Conservation (phyloP, 306 rosid genomes). For the Lotus japonicus region DNA sequence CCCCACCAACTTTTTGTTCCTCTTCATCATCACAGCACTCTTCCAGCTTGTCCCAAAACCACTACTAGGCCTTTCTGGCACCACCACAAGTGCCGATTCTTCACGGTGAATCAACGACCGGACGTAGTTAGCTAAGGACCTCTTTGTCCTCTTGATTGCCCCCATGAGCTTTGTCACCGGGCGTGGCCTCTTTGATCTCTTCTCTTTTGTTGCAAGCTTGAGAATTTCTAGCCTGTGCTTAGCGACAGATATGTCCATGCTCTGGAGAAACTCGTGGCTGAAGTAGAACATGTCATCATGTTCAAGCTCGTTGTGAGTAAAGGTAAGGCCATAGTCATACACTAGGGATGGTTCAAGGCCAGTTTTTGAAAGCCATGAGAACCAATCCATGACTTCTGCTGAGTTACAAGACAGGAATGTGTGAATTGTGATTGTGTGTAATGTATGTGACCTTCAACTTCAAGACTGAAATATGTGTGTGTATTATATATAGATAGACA, state of each 20-base stretch:
- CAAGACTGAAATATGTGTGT: too few relatives aligned
- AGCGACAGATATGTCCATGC: constrained; percentile 94
- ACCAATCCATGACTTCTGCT: constrained; percentile 68
- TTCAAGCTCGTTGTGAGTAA: constrained; percentile 85
- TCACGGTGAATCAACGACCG: constrained; percentile 22
- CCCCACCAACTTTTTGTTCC: constrained; percentile 34
- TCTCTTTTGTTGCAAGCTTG: constrained; percentile 54
- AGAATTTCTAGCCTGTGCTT: constrained; percentile 90
- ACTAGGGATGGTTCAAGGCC: constrained; percentile 62
- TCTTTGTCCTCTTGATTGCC: constrained; percentile 62
- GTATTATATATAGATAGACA: neutral
- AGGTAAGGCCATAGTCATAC: constrained; percentile 73
- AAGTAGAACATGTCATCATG: constrained; percentile 68
- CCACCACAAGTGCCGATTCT: constrained; percentile 56
- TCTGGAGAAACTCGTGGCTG: constrained; percentile 91
- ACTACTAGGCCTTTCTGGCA: constrained; percentile 41
- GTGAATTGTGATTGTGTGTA: neutral
- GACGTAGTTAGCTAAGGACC: constrained; percentile 34
- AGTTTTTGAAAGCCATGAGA: constrained; percentile 82
- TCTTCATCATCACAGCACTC: constrained; percentile 50
- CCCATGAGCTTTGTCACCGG: constrained; percentile 46
- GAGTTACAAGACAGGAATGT: neutral
- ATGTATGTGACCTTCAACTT: neutral
- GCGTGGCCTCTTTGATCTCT: constrained; percentile 15
- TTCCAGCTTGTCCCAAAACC: constrained; percentile 33